Conservation (phyloP, 2,329 filamentous ascomycete genomes). For the Fusarium pilosicola region DNA sequence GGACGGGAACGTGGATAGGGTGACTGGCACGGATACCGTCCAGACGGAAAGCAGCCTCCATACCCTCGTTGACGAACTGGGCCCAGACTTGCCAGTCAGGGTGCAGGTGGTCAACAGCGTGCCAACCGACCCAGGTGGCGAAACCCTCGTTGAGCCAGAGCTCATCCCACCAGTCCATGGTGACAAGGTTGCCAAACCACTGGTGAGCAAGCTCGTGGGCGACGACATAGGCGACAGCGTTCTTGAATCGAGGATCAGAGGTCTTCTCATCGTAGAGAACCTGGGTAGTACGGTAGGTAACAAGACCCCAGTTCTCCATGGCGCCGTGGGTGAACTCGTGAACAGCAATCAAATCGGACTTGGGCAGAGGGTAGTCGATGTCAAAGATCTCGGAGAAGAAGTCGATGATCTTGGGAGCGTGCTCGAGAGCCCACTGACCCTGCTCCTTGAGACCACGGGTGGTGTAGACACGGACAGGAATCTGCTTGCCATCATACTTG, state of each 20-base stretch:
- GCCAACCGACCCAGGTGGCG: constrained; percentile 98
- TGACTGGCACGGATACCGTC: constrained; percentile 93
- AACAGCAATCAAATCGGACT: constrained; percentile 89
- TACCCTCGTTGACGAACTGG: constrained; percentile 94
- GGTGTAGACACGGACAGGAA: constrained; percentile 96
- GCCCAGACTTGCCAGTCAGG: constrained; percentile 98
- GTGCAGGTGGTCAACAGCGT: constrained; percentile 89
- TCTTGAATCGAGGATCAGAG: constrained; percentile 90
- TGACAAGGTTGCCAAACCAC: constrained; percentile 95
- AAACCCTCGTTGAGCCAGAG: constrained; percentile 97
- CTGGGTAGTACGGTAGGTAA: constrained; percentile 95
- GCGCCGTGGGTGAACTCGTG: constrained; percentile 90
- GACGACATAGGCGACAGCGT: constrained; percentile 94
- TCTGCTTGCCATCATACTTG: constrained; percentile 88
- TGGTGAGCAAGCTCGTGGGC: constrained; percentile 98
- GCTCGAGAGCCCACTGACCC: constrained; percentile 87
- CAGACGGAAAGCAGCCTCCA: constrained; percentile 89
- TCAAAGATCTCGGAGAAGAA: constrained; percentile 96
- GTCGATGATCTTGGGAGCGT: constrained; percentile 92
- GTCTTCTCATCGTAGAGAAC: constrained; percentile 95
- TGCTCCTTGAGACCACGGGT: constrained; percentile 94
- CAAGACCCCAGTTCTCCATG: constrained; percentile 97
- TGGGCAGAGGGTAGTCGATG: constrained; percentile 92
- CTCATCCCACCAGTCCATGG: constrained; percentile 97
- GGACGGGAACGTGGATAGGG: constrained; percentile 94